These are phyloP conservation scores for Cryptococcus sp. DNA, from an alignment of 1,284 basidiomycete genomes.

Conservation along the genomic window DNA sequence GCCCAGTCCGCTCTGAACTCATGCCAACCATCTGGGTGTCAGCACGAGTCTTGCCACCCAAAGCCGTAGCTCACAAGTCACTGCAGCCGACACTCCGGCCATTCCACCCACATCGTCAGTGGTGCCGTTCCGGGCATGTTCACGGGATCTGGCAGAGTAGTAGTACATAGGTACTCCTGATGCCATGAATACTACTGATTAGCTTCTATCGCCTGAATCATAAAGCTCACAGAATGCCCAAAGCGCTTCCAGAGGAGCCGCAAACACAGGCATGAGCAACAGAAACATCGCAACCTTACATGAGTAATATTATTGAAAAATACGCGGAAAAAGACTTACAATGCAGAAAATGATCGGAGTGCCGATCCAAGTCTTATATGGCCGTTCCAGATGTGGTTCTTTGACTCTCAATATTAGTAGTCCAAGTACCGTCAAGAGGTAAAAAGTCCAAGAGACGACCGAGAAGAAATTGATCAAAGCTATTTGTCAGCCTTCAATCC, in stretches of 20 bases:
- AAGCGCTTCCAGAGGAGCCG: conserved; percentile 81
- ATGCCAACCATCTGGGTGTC: conserved; percentile 25
- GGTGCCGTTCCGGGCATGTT: conserved; percentile 7
- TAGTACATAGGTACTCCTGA: conserved; percentile 80
- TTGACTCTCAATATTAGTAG: conserved; percentile 82
- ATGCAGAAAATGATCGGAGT: conserved; percentile 89
- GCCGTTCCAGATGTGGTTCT: conserved; percentile 83
- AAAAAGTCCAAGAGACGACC: conserved; percentile 71
- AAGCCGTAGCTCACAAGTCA: conserved; percentile 15
- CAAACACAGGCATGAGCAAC: conserved; percentile 89
- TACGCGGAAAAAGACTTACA: conserved; percentile 53
- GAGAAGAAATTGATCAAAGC: conserved; percentile 68
- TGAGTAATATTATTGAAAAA: conserved; percentile 6
- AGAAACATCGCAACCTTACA: conserved; percentile 79
- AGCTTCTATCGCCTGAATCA: not conserved
- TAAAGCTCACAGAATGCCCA: conserved; percentile 69
- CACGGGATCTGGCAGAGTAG: conserved; percentile 55
- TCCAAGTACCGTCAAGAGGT: conserved; percentile 83
- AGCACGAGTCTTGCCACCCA: not conserved
- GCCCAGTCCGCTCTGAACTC: conserved; percentile 25
- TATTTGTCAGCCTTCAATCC: conserved; percentile 4
- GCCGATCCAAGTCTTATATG: conserved; percentile 84
- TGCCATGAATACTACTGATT: conserved; percentile 45
- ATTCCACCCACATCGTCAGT: conserved; percentile 12
- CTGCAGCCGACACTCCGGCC: conserved; percentile 15